Percentiles rank a stretch among this genome's conserved stretches.
Evolutionary conservation across 2,329 filamentous ascomycete species (phyloP).

Genomic region (Juglanconis juglandina): DNA sequence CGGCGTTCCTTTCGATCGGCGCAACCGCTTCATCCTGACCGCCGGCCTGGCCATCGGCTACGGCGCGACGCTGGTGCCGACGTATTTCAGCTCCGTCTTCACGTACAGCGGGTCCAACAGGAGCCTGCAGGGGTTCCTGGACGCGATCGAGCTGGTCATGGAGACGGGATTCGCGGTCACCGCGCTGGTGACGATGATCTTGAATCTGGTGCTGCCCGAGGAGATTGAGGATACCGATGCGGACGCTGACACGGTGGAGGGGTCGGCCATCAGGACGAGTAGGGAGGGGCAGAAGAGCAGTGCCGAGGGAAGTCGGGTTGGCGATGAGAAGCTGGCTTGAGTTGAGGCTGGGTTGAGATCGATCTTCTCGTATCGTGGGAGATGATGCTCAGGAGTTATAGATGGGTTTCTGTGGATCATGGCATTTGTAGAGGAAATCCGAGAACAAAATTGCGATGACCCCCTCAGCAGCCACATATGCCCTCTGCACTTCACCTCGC

Average conservation of each 20-base stretch:
- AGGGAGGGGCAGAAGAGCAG: background rate
- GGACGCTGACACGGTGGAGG: conserved; percentile 24
- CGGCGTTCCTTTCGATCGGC: conserved; percentile 68
- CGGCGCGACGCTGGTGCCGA: conserved; percentile 63
- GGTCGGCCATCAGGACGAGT: background rate
- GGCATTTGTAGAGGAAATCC: no score
- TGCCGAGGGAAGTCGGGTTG: background rate
- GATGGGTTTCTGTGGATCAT: no score
- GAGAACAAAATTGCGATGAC: no score
- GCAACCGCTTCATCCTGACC: conserved; percentile 79
- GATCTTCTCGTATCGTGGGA: background rate
- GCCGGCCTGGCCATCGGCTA: conserved; percentile 71
- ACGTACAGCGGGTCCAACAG: conserved; percentile 67
- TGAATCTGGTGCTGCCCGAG: conserved; percentile 71
- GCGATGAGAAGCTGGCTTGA: background rate
- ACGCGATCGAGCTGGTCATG: conserved; percentile 71
- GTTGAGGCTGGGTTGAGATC: background rate
- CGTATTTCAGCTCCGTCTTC: conserved; percentile 69
- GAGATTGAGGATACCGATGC: conserved; percentile 68
- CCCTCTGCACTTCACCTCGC: no score
- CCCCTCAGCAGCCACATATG: no score
- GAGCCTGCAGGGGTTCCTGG: conserved; percentile 67
- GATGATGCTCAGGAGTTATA: no score
- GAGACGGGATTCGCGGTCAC: conserved; percentile 73
- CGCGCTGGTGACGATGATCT: conserved; percentile 66